Conservation (phyloP, 306 rosid species). For the Carpinus fangiana region DNA sequence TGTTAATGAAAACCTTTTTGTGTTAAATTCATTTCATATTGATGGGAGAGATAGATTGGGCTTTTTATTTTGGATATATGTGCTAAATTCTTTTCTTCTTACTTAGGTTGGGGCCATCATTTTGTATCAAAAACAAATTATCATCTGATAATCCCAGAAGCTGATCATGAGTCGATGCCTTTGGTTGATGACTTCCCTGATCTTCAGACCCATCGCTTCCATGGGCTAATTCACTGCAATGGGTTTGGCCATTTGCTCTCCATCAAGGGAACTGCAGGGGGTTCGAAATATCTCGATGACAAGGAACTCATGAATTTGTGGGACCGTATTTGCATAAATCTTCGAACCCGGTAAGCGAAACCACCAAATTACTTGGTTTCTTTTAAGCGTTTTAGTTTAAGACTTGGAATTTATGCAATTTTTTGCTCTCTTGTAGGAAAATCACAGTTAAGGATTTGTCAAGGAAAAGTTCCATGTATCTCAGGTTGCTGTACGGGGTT, state of each 20-base stretch:
- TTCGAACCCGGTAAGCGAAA: conserved; percentile 56
- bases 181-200: conserved; percentile 51
- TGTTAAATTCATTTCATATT: too few species aligned
- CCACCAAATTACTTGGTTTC: not conserved
- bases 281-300: conserved; percentile 70
- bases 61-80: too few species aligned
- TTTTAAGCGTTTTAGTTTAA: not conserved
- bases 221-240: conserved; percentile 72
- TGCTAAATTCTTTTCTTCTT: not conserved
- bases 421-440: conserved; percentile 48
- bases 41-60: too few species aligned
- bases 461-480: conserved; percentile 74
- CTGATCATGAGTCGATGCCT: conserved; percentile 28
- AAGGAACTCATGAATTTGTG: conserved; percentile 82
- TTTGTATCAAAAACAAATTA: conserved; percentile 73
- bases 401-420: not conserved
- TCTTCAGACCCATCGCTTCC: conserved; percentile 58
- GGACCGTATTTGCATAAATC: conserved; percentile 73
- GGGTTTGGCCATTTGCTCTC: conserved; percentile 82
- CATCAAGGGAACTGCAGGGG: conserved; percentile 78
- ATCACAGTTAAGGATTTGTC: conserved; percentile 68
- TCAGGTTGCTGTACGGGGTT: conserved; percentile 81
- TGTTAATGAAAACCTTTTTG: too few species aligned
- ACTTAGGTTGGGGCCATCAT: conserved; percentile 87
- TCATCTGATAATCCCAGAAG: conserved; percentile 72